Evolutionary conservation across 768 basidiomycete species (phyloP).

Genomic region (Rhodotorula kratochvilovae): DNA sequence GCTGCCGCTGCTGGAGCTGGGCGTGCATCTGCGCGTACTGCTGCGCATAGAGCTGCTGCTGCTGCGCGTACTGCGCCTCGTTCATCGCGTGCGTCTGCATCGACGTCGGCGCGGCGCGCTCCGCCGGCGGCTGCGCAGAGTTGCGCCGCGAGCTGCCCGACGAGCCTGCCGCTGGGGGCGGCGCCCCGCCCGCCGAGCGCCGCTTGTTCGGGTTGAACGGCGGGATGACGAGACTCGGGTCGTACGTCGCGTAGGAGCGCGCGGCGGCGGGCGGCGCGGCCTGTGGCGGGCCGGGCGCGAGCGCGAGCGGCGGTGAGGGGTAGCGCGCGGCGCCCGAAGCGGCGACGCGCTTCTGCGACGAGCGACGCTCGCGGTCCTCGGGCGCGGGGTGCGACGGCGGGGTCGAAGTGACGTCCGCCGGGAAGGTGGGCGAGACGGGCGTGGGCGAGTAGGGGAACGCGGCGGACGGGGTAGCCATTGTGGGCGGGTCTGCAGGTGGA

Average conservation of each 20-base stretch:
- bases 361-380: not conserved
- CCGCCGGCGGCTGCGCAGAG: constrained; percentile 2
- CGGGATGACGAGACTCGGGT: constrained; percentile 34
- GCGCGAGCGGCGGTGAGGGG: not conserved
- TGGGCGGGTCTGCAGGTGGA: not conserved
- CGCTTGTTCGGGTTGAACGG: constrained; percentile 41
- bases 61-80: constrained; percentile 7
- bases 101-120: not conserved
- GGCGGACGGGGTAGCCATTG: constrained; percentile 26
- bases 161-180: constrained; percentile 3
- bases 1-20: not conserved
- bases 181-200: not conserved
- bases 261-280: not conserved
- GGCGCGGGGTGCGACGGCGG: not conserved
- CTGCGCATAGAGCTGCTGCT: constrained; percentile 11
- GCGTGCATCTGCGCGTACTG: not conserved
- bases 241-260: constrained; percentile 3
- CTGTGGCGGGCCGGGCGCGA: not conserved
- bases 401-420: not conserved
- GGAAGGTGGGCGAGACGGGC: constrained; percentile 3
- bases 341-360: constrained; percentile 16
- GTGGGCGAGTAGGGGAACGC: constrained; percentile 24
- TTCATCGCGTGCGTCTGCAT: not conserved
- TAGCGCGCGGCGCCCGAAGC: not conserved
- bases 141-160: constrained; percentile 5